A percentile compares a stretch with the other conserved stretches of the same genome.
phyloP scores from a whole-genome alignment of 1,284 basidiomycete species.

The Leucocoprinus gongylophorus region DNA sequence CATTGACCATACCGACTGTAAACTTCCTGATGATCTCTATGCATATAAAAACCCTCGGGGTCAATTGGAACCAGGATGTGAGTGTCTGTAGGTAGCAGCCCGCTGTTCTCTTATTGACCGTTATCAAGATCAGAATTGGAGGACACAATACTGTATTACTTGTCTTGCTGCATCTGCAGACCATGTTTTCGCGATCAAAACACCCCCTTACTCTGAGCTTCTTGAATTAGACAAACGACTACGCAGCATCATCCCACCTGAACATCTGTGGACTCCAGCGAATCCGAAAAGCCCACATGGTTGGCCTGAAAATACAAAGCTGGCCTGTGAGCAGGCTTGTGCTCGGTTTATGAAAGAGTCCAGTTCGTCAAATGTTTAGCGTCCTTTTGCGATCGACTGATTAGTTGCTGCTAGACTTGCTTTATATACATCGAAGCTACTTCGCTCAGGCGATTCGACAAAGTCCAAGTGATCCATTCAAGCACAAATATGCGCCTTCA shows the following conservation, averaged over 20 bases:
- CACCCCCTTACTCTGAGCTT: slow-evolving; percentile 33
- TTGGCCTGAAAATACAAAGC: slow-evolving; percentile 35
- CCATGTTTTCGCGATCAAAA: slow-evolving; percentile 35
- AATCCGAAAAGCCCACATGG: slow-evolving; percentile 24
- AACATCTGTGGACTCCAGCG: slow-evolving; percentile 34
- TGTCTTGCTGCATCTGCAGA: slow-evolving; percentile 39
- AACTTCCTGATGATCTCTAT: slow-evolving; percentile 42
- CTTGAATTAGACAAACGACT: slow-evolving; percentile 41
- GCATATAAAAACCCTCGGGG: slow-evolving; percentile 25
- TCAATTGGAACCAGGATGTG: slow-evolving; percentile 38
- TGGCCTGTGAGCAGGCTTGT: slow-evolving; percentile 42
- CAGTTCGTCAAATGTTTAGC: slow-evolving; percentile 29
- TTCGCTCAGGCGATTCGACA: slow-evolving; percentile 42
- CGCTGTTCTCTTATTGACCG: slow-evolving; percentile 1
- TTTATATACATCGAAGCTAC: slow-evolving; percentile 47
- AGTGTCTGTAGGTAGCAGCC: slow-evolving; percentile 16
- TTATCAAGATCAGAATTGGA: slow-evolving; percentile 40
- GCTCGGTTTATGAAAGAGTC: slow-evolving; percentile 36
- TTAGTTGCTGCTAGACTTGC: slow-evolving; percentile 33
- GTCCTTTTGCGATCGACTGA: background rate
- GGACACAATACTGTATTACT: slow-evolving; percentile 38
- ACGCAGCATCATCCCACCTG: slow-evolving; percentile 38
- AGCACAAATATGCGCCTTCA: slow-evolving; percentile 41
- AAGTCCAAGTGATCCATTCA: slow-evolving; percentile 34
- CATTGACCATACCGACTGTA: slow-evolving; percentile 41